Conservation (phyloP, 2,329 filamentous ascomycete species). For the Ophiostoma tasmaniense region DNA sequence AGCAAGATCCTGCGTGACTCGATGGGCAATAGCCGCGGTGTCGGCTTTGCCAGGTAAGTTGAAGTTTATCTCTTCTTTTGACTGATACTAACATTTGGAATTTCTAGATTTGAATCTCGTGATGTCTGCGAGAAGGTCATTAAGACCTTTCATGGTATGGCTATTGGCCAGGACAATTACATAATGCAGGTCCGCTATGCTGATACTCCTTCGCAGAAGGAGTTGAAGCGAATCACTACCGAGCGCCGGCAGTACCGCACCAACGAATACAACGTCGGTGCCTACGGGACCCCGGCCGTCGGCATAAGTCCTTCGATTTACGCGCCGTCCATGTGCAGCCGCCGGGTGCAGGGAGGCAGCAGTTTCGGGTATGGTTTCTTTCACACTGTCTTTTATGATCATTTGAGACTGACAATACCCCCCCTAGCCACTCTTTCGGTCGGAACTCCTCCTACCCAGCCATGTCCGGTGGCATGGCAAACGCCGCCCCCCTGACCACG, state of each 20-base stretch:
- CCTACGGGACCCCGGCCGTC: slow-evolving; percentile 55
- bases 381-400: background rate
- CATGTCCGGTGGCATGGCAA: background rate
- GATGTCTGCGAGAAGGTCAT: slow-evolving; percentile 89
- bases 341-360: slow-evolving; percentile 22
- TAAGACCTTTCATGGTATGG: slow-evolving; percentile 71
- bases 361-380: slow-evolving; percentile 22
- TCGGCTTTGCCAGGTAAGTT: slow-evolving; percentile 86
- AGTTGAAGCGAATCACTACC: slow-evolving; percentile 90
- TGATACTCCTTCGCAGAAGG: slow-evolving; percentile 93
- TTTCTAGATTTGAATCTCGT: slow-evolving; percentile 70
- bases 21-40: slow-evolving; percentile 87
- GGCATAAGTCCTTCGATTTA: slow-evolving; percentile 46
- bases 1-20: slow-evolving; percentile 91
- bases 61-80: slow-evolving; percentile 15
- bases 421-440: background rate
- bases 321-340: slow-evolving; percentile 32
- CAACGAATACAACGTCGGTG: slow-evolving; percentile 81
- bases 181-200: slow-evolving; percentile 93
- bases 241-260: slow-evolving; percentile 93
- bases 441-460: slow-evolving; percentile 10
- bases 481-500: background rate
- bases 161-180: slow-evolving; percentile 67
- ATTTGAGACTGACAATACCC: background rate
- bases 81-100: background rate